Evolutionary conservation across 1,284 basidiomycete genomes (phyloP), one percentile per base, ranked within the genome.

Genomic region (Ceratobasidium sp.): DNA sequence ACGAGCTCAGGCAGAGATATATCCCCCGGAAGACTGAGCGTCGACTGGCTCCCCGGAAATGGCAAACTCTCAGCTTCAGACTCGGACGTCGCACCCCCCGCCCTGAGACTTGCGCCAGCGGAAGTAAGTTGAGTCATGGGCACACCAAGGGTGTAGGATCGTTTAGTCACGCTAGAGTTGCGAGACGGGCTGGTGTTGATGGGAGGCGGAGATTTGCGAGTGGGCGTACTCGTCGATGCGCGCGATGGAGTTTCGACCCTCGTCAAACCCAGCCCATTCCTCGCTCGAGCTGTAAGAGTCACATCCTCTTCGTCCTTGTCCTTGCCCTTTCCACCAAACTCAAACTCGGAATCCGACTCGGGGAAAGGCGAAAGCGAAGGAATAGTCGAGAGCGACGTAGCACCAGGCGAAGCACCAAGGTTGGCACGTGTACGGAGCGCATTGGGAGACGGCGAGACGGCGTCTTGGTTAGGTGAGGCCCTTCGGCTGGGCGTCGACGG

Each of bases 341-440:
- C 69, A 22, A 59, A 59, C 11, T 72, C 69, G 29, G 53, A 58
- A 34, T 72, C 69, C n/a, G 69, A 72, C 11, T 72, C 69, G n/a
- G 69, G 69, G 39, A 72, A 72, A 2, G 69, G 69, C 34, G 69
- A 72, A 19, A 72, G 58, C 56, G 69, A 62, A 19, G 69, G 69
- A 39, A 72, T 46, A 46, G 69, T 62, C 39, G 69, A 72, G 7
- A 72, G 14, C 0, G 56, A 61, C 41, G 41, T 62, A 8, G 56
- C 56, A 29, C 69, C 69, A 14, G 69, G 69, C 16, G 69, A 72
- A 9, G 46, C 43, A 3, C 59, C 59, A 2, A 62, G 59, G 8
- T 53, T n/a, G 31, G 54, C 54, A 14, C 62, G 62, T 8, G 62
- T 64, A 31, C 62, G 62, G 13, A 64, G 46, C 7, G 62, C 62